Conservation (phyloP, 1,284 basidiomycete genomes). For the Cutaneotrichosporon sp. region DNA sequence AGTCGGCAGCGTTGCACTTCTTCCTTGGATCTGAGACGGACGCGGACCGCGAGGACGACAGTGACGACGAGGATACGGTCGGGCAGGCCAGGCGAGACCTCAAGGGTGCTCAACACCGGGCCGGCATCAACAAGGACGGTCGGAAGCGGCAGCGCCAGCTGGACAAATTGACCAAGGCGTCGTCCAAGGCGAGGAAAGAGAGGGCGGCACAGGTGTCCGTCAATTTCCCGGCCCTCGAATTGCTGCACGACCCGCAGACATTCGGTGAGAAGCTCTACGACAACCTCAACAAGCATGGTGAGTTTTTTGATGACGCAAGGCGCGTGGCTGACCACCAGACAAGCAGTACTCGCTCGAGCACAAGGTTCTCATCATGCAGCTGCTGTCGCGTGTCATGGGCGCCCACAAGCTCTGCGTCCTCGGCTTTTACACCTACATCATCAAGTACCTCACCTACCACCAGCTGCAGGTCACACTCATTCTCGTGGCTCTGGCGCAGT, state of each 20-base stretch:
- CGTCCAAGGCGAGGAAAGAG: slow-evolving; percentile 62
- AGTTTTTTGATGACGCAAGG: slow-evolving; percentile 8
- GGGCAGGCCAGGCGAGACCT: slow-evolving; percentile 58
- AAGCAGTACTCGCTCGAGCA: slow-evolving; percentile 92
- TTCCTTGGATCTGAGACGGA: slow-evolving; percentile 82
- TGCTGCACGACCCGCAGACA: slow-evolving; percentile 91
- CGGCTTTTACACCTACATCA: slow-evolving; percentile 94
- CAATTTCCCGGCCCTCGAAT: slow-evolving; percentile 90
- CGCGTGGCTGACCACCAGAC: slow-evolving; percentile 53
- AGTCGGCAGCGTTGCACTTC: slow-evolving; percentile 94
- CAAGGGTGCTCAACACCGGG: slow-evolving; percentile 70
- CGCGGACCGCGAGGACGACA: slow-evolving; percentile 64
- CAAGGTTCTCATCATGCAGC: slow-evolving; percentile 95
- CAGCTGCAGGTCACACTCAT: slow-evolving; percentile 93
- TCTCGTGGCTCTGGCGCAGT: slow-evolving; percentile 90
- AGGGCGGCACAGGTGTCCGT: slow-evolving; percentile 53
- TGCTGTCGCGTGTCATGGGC: slow-evolving; percentile 92
- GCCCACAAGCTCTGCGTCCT: slow-evolving; percentile 89
- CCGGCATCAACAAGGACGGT: slow-evolving; percentile 86
- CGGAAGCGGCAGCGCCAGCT: slow-evolving; percentile 70
- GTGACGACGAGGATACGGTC: slow-evolving; percentile 61
- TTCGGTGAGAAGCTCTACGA: slow-evolving; percentile 95
- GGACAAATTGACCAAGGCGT: slow-evolving; percentile 51
- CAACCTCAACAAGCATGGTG: slow-evolving; percentile 63
- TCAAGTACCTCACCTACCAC: slow-evolving; percentile 85